Evolutionary conservation across 2,329 filamentous ascomycete species (phyloP).

Genomic region (Diplodia scrobiculata): DNA sequence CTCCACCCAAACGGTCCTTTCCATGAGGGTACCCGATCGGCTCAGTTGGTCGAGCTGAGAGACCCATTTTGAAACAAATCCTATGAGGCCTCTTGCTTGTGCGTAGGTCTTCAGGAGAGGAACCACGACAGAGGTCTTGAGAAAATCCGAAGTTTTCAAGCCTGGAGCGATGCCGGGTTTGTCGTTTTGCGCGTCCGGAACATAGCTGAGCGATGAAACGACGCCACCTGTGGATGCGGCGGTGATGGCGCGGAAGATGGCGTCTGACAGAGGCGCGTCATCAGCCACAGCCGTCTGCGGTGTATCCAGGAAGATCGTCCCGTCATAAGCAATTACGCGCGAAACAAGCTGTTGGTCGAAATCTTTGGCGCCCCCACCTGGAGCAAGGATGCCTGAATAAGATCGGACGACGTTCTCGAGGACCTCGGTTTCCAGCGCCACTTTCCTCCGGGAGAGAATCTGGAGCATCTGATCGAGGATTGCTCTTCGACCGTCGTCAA

Average conservation of each 20-base stretch:
- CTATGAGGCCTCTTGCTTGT: conserved; percentile 40
- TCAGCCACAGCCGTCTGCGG: conserved; percentile 29
- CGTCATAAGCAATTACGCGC: conserved; percentile 40
- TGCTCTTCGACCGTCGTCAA: conserved; percentile 26
- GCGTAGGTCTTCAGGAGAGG: conserved; percentile 43
- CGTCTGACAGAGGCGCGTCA: conserved; percentile 2
- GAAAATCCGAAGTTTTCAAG: conserved; percentile 14
- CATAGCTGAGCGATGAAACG: not conserved
- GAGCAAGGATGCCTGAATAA: conserved; percentile 35
- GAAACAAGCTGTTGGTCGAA: conserved; percentile 35
- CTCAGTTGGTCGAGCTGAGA: conserved; percentile 35
- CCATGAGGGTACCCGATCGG: not conserved
- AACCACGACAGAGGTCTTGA: conserved; percentile 34
- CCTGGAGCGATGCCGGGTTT: not conserved
- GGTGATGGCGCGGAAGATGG: conserved; percentile 17
- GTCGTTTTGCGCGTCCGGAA: conserved; percentile 11
- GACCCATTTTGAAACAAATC: conserved; percentile 43
- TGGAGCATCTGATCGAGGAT: conserved; percentile 36
- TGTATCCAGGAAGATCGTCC: conserved; percentile 40
- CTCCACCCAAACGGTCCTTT: conserved; percentile 40
- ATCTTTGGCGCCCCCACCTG: not conserved
- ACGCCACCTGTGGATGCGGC: not conserved
- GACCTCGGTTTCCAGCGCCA: conserved; percentile 37
- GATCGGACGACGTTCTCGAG: conserved; percentile 42
- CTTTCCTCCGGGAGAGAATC: conserved; percentile 35